Conservation (phyloP, 2,329 filamentous ascomycete species). For the Scleromitrula shiraiana region DNA sequence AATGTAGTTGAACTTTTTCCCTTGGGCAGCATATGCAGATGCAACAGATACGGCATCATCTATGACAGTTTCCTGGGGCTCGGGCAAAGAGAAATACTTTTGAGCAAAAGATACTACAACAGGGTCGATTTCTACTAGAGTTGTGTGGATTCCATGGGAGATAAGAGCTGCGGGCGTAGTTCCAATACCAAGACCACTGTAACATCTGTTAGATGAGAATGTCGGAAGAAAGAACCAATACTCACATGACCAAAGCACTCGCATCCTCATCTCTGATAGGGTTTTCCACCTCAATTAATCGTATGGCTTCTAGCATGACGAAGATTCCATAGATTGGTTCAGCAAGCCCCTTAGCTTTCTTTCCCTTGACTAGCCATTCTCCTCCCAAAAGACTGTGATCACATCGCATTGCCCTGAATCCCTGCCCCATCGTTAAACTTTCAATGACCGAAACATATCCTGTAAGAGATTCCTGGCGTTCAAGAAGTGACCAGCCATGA, state of each 20-base stretch:
- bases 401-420: conserved; percentile 78
- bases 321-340: conserved; percentile 97
- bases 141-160: conserved; percentile 82
- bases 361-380: conserved; percentile 63
- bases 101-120: conserved; percentile 75
- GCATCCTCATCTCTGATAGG: conserved; percentile 53
- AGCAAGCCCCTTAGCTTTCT: conserved; percentile 58
- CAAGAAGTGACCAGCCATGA: conserved; percentile 67
- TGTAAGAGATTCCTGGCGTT: conserved; percentile 76
- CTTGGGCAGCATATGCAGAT: conserved; percentile 34
- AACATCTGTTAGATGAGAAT: conserved; percentile 1
- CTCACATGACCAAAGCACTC: conserved; percentile 78
- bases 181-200: conserved; percentile 80
- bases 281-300: conserved; percentile 59
- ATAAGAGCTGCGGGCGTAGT: conserved; percentile 84
- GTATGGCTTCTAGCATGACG: conserved; percentile 85
- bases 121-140: conserved; percentile 90
- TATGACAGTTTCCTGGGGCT: conserved; percentile 72
- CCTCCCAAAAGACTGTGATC: conserved; percentile 92
- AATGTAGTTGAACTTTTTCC: conserved; percentile 72
- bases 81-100: conserved; percentile 72
- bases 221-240: conserved; percentile 8
- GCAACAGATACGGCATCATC: conserved; percentile 73
- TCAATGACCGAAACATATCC: conserved; percentile 91
- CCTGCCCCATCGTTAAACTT: conserved; percentile 46